These are phyloP conservation scores for Cercis canadensis DNA, from an alignment of 306 rosid genomes.

Conservation along the genomic window DNA sequence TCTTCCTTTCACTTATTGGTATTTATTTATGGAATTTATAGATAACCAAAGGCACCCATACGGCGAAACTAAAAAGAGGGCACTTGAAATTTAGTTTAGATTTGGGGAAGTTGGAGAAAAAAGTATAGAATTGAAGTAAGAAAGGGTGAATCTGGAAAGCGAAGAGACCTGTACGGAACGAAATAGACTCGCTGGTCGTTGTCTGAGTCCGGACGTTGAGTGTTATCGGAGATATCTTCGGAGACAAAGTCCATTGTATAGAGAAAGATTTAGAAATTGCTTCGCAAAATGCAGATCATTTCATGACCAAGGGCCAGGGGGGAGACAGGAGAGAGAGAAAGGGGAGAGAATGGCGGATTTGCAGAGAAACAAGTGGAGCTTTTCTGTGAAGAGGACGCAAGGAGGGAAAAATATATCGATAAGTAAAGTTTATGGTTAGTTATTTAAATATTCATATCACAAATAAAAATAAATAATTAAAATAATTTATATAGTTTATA, in stretches of 20 bases:
- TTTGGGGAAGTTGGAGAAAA: constrained; percentile 32
- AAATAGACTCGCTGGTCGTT: constrained; percentile 83
- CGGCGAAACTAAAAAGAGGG: constrained; percentile 9
- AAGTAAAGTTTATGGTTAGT: not conserved
- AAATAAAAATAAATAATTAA: not conserved
- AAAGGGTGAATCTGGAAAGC: constrained; percentile 29
- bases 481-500: too few relatives aligned
- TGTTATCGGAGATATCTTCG: constrained; percentile 69
- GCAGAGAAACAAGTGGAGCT: constrained; percentile 69
- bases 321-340: constrained; percentile 39
- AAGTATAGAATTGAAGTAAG: constrained; percentile 35
- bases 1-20: constrained; percentile 21
- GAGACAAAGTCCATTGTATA: constrained; percentile 54
- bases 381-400: constrained; percentile 56
- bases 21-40: constrained; percentile 9
- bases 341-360: constrained; percentile 54
- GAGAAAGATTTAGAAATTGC: constrained; percentile 39
- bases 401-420: constrained; percentile 53
- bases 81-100: constrained; percentile 35
- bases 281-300: constrained; percentile 53
- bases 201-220: constrained; percentile 53
- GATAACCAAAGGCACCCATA: constrained; percentile 12
- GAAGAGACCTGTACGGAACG: constrained; percentile 82
- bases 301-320: not conserved
- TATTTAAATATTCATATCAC: too few relatives aligned